These are phyloP conservation scores for Pseudozyma pruni DNA, from an alignment of 1,284 basidiomycete genomes.

Conservation along the genomic window DNA sequence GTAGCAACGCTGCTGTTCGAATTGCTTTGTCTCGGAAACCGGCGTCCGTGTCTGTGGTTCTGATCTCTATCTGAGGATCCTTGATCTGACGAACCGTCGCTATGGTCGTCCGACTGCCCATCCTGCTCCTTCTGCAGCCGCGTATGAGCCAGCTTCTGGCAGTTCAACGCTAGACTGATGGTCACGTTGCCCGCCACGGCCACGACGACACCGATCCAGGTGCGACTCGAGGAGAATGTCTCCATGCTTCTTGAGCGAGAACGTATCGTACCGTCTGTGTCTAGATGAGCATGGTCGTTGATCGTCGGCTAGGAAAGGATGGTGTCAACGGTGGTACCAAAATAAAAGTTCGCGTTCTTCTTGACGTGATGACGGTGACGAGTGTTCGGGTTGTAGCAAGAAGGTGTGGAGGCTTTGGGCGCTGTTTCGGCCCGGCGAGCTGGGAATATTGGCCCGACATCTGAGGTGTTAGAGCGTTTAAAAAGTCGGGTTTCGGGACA, in stretches of 20 bases:
- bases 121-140: slow-evolving; percentile 71
- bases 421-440: too few relatives aligned
- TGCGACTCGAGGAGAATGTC: slow-evolving; percentile 25
- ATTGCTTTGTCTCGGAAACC: background rate
- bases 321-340: too few relatives aligned
- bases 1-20: background rate
- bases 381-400: too few relatives aligned
- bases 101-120: slow-evolving; percentile 24
- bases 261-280: too few relatives aligned
- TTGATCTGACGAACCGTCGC: slow-evolving; percentile 31
- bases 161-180: slow-evolving; percentile 82
- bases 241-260: background rate
- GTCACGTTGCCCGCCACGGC: slow-evolving; percentile 86
- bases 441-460: too few relatives aligned
- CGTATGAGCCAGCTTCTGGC: slow-evolving; percentile 88
- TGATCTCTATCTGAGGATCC: background rate
- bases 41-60: background rate
- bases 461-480: too few relatives aligned
- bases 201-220: slow-evolving; percentile 79
- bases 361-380: background rate
- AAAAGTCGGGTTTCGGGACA: too few relatives aligned
- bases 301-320: too few relatives aligned
- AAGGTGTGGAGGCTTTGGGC: too few relatives aligned
- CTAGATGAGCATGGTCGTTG: too few relatives aligned
- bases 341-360: too few relatives aligned